A percentile compares a stretch with the other conserved stretches of the same genome.
Conservation (phyloP, 192 early-diverging fungal genomes). For the Haplosporangium gracile region DNA sequence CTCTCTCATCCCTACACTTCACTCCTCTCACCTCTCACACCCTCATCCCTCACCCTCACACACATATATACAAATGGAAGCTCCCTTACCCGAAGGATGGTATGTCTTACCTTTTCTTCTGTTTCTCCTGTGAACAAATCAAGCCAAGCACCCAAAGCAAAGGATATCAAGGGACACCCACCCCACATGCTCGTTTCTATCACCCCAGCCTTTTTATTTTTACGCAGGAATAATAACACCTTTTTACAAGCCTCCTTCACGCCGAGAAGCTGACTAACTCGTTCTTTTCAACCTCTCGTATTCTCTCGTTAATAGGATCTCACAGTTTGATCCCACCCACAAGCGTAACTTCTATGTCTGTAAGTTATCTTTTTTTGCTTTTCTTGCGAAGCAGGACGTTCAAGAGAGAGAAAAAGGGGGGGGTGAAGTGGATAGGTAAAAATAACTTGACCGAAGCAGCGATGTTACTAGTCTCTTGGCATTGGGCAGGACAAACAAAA, state of each 20-base stretch:
- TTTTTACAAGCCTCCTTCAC: too few species aligned
- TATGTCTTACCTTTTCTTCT: constrained; percentile 8
- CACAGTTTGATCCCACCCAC: constrained; percentile 47
- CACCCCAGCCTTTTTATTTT: not conserved
- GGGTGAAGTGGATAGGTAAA: not conserved
- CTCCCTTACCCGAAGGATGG: constrained; percentile 50
- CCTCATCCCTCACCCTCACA: not conserved
- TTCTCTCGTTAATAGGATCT: constrained; percentile 33
- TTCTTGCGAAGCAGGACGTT: not conserved
- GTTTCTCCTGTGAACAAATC: too few species aligned
- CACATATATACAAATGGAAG: constrained; percentile 28
- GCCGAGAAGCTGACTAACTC: not conserved
- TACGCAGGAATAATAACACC: not conserved
- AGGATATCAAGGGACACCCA: not conserved
- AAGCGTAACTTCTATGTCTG: constrained; percentile 50
- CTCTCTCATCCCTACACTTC: not conserved
- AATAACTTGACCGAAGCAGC: not conserved
- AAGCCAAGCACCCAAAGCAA: not conserved
- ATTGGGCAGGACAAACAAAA: not conserved
- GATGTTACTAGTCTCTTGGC: not conserved
- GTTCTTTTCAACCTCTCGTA: not conserved
- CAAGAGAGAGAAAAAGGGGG: not conserved
- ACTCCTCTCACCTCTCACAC: not conserved
- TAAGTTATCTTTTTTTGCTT: constrained; percentile 11
- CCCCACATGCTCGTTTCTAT: not conserved